phyloP scores from a whole-genome alignment of 2,329 filamentous ascomycete species.

The Aspergillus ochraceus region DNA sequence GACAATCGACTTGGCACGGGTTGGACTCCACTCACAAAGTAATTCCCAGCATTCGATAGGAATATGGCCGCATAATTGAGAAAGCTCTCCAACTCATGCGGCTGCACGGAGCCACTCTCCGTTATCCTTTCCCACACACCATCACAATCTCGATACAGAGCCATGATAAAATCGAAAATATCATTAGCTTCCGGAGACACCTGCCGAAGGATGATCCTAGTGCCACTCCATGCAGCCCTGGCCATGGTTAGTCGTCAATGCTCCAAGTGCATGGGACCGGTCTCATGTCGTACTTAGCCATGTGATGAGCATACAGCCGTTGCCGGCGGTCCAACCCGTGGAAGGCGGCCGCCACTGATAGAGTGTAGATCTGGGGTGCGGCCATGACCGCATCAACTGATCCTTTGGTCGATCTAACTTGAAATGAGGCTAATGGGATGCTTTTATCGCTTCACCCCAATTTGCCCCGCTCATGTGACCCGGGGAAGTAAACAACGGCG shows the following conservation, averaged over 20 bases:
- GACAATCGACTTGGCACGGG: neutral
- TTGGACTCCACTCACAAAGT: constrained; percentile 27
- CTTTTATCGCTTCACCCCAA: no score
- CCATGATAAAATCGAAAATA: constrained; percentile 57
- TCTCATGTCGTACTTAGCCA: constrained; percentile 14
- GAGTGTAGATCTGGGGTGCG: constrained; percentile 13
- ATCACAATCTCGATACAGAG: constrained; percentile 47
- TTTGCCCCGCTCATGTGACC: neutral
- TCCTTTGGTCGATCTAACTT: neutral
- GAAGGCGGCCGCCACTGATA: constrained; percentile 17
- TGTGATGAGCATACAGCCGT: constrained; percentile 24
- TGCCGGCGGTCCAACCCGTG: constrained; percentile 12
- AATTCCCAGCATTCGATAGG: constrained; percentile 57
- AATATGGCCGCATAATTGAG: constrained; percentile 49
- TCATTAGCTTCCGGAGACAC: constrained; percentile 52
- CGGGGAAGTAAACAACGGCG: neutral
- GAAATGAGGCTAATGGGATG: neutral
- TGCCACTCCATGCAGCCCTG: constrained; percentile 35
- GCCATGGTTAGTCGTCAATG: constrained; percentile 4
- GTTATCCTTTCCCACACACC: constrained; percentile 50
- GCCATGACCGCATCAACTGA: neutral
- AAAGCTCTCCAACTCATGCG: constrained; percentile 43
- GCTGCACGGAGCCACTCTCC: constrained; percentile 31
- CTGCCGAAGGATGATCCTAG: constrained; percentile 54
- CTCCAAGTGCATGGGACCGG: neutral